Evolutionary conservation across 2,329 filamentous ascomycete genomes (phyloP).

Genomic region (Verticillium longisporum): DNA sequence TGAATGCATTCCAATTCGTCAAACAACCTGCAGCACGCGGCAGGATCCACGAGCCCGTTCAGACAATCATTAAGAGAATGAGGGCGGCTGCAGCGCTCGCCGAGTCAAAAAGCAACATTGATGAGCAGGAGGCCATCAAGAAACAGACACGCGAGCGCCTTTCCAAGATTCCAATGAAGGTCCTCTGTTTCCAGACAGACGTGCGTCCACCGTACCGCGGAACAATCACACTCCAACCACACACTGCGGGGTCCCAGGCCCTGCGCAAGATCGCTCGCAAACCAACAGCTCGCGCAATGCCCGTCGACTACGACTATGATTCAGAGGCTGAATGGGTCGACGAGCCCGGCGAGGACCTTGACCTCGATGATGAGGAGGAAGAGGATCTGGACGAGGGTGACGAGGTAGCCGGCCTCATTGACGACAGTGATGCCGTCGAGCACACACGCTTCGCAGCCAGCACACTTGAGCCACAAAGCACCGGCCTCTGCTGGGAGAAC

Average conservation of each 20-base stretch:
- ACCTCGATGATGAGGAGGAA: constrained; percentile 58
- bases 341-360: constrained; percentile 63
- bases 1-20: constrained; percentile 38
- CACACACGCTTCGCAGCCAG: constrained; percentile 52
- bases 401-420: constrained; percentile 85
- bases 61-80: constrained; percentile 52
- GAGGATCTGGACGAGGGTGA: constrained; percentile 71
- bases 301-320: constrained; percentile 75
- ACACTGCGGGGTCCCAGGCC: constrained; percentile 34
- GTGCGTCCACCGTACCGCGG: constrained; percentile 67
- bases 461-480: constrained; percentile 69
- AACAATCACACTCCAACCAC: constrained; percentile 58
- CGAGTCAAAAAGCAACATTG: constrained; percentile 24
- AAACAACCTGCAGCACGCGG: constrained; percentile 35
- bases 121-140: constrained; percentile 24
- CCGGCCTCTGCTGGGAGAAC: constrained; percentile 80
- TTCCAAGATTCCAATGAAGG: constrained; percentile 54
- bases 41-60: constrained; percentile 44
- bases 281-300: constrained; percentile 48
- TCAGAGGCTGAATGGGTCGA: constrained; percentile 85
- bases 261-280: constrained; percentile 45
- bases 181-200: constrained; percentile 55
- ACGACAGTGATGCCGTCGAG: constrained; percentile 70
- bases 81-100: constrained; percentile 38
- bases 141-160: constrained; percentile 32